Percentiles rank a stretch among this genome's conserved stretches.
These are phyloP conservation scores for Tuber microsphaerosporum DNA, from an alignment of 495 filamentous ascomycete species.

Conservation along the genomic window DNA sequence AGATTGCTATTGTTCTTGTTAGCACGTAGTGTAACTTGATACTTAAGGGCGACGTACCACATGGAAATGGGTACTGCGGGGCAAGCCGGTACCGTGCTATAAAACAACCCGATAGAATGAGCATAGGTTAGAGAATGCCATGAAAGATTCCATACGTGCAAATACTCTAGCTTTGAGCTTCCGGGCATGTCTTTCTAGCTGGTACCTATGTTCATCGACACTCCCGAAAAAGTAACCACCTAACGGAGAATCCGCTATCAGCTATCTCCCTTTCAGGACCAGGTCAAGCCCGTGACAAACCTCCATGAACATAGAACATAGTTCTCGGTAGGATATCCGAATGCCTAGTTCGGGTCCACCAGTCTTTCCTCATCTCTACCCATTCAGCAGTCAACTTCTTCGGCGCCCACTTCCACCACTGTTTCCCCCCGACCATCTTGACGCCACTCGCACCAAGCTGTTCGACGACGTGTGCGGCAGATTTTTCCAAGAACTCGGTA, in stretches of 20 bases:
- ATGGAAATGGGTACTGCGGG: constrained; percentile 92
- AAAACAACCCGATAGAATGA: constrained; percentile 15
- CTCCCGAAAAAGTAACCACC: constrained; percentile 82
- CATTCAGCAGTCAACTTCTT: constrained; percentile 60
- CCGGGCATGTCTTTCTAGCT: constrained; percentile 88
- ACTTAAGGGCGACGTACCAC: constrained; percentile 47
- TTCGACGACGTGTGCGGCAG: constrained; percentile 56
- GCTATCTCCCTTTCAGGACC: not conserved
- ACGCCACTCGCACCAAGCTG: constrained; percentile 73
- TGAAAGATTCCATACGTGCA: constrained; percentile 49
- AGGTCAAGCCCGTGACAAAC: constrained; percentile 40
- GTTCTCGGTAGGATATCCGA: constrained; percentile 59
- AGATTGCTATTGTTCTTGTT: constrained; percentile 45
- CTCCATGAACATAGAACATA: constrained; percentile 89
- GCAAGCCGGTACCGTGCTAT: constrained; percentile 72
- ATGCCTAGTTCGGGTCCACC: constrained; percentile 58
- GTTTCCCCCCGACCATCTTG: constrained; percentile 64
- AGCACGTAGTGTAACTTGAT: not conserved
- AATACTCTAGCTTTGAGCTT: constrained; percentile 85
- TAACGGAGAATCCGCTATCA: constrained; percentile 10
- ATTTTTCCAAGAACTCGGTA: constrained; percentile 51
- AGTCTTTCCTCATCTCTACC: constrained; percentile 88
- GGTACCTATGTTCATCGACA: constrained; percentile 89
- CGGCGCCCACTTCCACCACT: constrained; percentile 90
- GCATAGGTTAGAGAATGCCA: not conserved